Conservation (phyloP, 2,329 filamentous ascomycete genomes). For the Nemania sp. region DNA sequence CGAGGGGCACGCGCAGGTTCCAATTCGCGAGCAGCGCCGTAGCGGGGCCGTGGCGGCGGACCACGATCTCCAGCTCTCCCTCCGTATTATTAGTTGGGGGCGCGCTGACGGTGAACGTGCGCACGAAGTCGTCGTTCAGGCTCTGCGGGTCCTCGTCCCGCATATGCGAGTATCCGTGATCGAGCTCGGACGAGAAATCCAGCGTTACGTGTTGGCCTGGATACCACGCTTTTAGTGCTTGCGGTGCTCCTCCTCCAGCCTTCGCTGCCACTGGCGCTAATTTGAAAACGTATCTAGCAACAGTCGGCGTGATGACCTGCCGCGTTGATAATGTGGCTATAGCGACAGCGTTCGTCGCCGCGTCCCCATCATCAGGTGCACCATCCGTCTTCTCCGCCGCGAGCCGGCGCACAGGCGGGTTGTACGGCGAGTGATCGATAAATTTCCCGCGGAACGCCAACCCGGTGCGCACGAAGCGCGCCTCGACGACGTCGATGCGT, state of each 20-base stretch:
- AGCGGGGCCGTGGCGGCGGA: constrained; percentile 68
- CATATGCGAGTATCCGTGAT: constrained; percentile 81
- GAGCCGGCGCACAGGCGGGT: constrained; percentile 71
- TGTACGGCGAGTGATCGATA: constrained; percentile 73
- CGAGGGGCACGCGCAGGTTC: constrained; percentile 55
- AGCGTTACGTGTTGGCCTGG: constrained; percentile 79
- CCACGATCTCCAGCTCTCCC: constrained; percentile 71
- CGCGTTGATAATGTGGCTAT: constrained; percentile 62
- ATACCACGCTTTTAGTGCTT: constrained; percentile 51
- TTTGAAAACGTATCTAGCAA: constrained; percentile 64
- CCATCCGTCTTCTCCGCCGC: constrained; percentile 54
- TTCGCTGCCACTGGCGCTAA: constrained; percentile 29
- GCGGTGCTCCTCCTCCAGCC: background rate
- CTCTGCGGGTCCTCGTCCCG: constrained; percentile 75
- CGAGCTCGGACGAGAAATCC: constrained; percentile 70
- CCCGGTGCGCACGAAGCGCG: constrained; percentile 64
- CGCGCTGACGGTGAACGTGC: constrained; percentile 77
- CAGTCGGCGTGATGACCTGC: constrained; percentile 64
- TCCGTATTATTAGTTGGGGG: constrained; percentile 43
- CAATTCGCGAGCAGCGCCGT: constrained; percentile 67
- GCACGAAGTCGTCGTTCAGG: constrained; percentile 81
- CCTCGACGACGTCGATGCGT: constrained; percentile 63
- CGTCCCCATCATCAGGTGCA: background rate
- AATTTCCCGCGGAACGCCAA: constrained; percentile 67
- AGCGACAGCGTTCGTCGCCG: constrained; percentile 25